These are phyloP conservation scores for Cenchrus purpureus DNA, from an alignment of 176 grass and related monocot species.

Conservation along the genomic window DNA sequence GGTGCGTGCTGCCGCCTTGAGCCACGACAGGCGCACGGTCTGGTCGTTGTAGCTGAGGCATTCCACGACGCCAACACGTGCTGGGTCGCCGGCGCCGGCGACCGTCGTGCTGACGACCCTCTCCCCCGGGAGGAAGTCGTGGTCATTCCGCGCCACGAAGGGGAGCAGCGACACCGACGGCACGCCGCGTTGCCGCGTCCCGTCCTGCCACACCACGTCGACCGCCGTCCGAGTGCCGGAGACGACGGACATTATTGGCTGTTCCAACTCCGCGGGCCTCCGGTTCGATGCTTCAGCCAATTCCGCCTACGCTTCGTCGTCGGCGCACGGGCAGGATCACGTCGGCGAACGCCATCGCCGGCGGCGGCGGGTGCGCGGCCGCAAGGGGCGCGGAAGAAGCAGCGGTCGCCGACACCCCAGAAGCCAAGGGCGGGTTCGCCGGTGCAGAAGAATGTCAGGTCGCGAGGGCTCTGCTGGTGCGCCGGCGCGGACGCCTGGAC, in stretches of 20 bases:
- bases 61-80: not conserved
- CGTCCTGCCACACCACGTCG: slow-evolving; percentile 28
- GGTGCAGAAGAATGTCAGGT: not conserved
- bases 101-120: not conserved
- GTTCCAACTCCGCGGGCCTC: not conserved
- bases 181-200: not conserved
- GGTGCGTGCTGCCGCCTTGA: not conserved
- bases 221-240: not conserved
- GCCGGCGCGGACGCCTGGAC: not conserved
- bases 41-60: not conserved
- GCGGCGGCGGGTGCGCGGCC: no score
- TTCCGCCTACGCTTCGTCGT: not conserved
- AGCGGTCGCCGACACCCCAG: not conserved
- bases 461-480: not conserved
- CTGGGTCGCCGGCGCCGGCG: no score
- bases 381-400: not conserved
- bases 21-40: not conserved
- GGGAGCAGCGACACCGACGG: not conserved
- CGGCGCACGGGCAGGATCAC: no score
- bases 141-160: not conserved
- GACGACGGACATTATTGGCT: not conserved
- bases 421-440: rapidly evolving
- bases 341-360: no score
- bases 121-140: not conserved
- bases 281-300: not conserved